These are phyloP conservation scores for Chenopodium album DNA, from an alignment of 148 eudicot genomes.

Conservation along the genomic window DNA sequence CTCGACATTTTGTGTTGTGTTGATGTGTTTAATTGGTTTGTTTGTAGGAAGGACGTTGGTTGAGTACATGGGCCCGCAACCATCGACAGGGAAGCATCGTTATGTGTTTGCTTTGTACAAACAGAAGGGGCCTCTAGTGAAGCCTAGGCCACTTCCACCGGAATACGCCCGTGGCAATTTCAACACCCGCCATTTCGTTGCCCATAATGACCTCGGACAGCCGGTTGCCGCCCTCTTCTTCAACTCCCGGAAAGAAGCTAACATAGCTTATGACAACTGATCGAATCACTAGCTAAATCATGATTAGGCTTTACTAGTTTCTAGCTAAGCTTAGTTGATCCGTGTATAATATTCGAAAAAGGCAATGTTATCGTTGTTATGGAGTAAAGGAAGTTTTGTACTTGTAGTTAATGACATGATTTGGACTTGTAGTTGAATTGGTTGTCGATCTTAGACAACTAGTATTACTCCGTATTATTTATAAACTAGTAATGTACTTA, in stretches of 20 bases:
- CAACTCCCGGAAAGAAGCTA: neutral
- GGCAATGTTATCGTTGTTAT: too few relatives aligned
- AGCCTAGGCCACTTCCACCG: neutral
- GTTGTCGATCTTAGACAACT: neutral
- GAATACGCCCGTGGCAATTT: neutral
- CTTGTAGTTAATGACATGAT: neutral
- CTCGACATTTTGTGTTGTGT: too few relatives aligned
- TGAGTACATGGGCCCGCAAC: constrained; percentile 1
- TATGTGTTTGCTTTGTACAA: neutral
- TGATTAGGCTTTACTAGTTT: too few relatives aligned
- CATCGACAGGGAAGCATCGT: constrained; percentile 6
- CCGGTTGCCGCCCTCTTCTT: neutral
- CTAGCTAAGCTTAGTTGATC: neutral
- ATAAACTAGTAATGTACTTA: neutral
- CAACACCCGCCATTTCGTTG: constrained; percentile 8
- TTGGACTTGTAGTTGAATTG: neutral
- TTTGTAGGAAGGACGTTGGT: constrained; percentile 29
- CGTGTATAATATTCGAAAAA: too few relatives aligned
- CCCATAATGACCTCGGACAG: constrained; percentile 1
- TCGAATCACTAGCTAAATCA: neutral
- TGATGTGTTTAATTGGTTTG: constrained; percentile 19
- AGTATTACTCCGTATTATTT: too few relatives aligned
- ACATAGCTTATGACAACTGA: neutral
- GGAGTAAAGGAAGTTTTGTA: too few relatives aligned
- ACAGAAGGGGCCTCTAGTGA: neutral